Evolutionary conservation across 1,139 yeast species (phyloP).

Genomic region (Geotrichum candidum): DNA sequence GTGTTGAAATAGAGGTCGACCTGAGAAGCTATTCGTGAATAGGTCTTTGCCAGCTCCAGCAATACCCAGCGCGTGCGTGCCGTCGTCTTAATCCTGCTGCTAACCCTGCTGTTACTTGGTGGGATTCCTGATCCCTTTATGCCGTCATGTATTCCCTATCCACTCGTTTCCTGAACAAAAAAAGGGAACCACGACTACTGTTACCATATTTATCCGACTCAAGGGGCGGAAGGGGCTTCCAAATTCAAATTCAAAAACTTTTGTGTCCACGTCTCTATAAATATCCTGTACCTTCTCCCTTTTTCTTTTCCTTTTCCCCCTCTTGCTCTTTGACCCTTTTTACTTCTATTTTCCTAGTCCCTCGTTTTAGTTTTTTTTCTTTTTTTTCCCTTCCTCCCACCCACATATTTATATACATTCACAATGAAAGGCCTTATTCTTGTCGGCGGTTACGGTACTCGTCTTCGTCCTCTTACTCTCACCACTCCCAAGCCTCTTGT

Average conservation of each 20-base stretch:
- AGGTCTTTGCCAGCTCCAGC: neutral
- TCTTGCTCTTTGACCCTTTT: conserved; percentile 15
- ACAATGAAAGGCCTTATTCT: conserved; percentile 94
- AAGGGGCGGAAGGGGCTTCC: neutral
- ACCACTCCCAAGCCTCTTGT: conserved; percentile 98
- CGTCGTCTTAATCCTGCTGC: neutral
- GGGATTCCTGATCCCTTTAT: neutral
- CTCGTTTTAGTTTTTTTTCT: neutral
- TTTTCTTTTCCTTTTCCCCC: conserved; percentile 2
- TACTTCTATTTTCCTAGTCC: conserved; percentile 4
- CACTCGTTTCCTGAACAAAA: neutral
- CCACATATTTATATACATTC: conserved; percentile 1
- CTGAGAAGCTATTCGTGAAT: neutral
- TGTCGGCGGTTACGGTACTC: conserved; percentile 99
- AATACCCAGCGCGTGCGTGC: neutral
- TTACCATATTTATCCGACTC: neutral
- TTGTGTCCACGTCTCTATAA: neutral
- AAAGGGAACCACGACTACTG: neutral
- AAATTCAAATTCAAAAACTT: neutral
- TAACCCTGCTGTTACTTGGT: neutral
- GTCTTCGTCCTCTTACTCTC: conserved; percentile 96
- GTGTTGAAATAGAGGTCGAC: neutral
- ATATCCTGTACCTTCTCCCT: neutral
- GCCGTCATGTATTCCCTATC: neutral
- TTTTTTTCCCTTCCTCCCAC: conserved; percentile 11